These are phyloP conservation scores for Beauveria sp. DNA, from an alignment of 2,329 filamentous ascomycete species.

Conservation along the genomic window DNA sequence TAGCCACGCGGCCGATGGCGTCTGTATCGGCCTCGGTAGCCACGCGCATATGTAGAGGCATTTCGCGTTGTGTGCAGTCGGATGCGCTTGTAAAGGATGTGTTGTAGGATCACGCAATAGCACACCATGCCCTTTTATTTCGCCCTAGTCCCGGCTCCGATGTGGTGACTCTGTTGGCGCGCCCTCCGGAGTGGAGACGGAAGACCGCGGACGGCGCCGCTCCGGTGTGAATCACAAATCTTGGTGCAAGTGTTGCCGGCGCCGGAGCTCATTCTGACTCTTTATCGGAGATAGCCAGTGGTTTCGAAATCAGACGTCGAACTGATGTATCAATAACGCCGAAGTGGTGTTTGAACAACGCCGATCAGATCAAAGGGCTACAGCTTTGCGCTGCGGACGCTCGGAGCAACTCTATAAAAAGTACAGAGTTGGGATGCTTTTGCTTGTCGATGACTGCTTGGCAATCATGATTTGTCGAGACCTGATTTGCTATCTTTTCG, in stretches of 20 bases:
- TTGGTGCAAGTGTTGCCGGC: background rate
- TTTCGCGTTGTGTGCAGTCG: background rate
- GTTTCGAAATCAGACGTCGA: background rate
- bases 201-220: background rate
- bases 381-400: background rate
- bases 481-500: background rate
- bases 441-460: background rate
- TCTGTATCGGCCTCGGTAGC: conserved; percentile 19
- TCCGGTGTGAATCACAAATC: background rate
- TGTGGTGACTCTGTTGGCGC: background rate
- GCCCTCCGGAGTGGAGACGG: conserved; percentile 1
- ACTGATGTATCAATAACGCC: background rate
- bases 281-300: background rate
- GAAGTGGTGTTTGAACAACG: background rate
- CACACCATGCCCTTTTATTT: background rate
- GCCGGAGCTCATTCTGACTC: background rate
- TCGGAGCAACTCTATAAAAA: background rate
- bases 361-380: background rate
- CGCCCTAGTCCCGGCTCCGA: background rate
- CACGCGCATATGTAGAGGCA: conserved; percentile 19
- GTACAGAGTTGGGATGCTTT: background rate
- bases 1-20: conserved; percentile 18
- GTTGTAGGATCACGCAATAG: background rate
- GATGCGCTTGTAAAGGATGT: background rate
- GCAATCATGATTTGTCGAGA: background rate